These are phyloP conservation scores for Oenanthe sinensis DNA, from an alignment of 129 eudicot genomes.

Conservation along the genomic window DNA sequence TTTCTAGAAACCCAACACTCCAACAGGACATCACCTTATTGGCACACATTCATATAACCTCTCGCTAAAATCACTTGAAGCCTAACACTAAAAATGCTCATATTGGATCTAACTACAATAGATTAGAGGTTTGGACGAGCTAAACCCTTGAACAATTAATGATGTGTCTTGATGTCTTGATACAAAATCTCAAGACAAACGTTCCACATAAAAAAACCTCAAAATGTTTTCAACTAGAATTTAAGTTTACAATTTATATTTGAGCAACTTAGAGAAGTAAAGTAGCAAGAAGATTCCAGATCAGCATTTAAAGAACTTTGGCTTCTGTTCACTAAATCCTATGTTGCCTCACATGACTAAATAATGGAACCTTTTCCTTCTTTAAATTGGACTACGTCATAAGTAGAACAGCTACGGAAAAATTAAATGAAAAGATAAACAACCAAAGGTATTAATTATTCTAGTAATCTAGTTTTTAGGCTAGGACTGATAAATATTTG, in stretches of 20 bases:
- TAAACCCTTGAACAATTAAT: neutral
- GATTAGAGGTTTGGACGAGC: neutral
- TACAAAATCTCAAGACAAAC: neutral
- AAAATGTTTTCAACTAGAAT: neutral
- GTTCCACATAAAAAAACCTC: neutral
- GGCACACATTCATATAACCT: neutral
- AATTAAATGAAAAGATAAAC: neutral
- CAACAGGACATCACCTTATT: neutral
- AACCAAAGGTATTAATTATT: neutral
- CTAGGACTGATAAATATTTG: neutral
- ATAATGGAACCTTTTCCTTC: neutral
- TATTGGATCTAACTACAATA: neutral
- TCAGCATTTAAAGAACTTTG: neutral
- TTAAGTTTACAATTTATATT: neutral
- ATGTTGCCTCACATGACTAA: neutral
- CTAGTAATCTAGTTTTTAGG: neutral
- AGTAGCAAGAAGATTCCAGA: neutral
- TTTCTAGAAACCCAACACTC: neutral
- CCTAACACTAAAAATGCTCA: neutral
- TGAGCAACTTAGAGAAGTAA: neutral
- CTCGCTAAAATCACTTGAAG: neutral
- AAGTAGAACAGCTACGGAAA: neutral
- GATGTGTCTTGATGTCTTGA: neutral
- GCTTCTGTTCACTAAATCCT: neutral
- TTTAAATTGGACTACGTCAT: neutral